phyloP scores from a whole-genome alignment of 2,329 filamentous ascomycete species.

The Cladophialophora bantiana region DNA sequence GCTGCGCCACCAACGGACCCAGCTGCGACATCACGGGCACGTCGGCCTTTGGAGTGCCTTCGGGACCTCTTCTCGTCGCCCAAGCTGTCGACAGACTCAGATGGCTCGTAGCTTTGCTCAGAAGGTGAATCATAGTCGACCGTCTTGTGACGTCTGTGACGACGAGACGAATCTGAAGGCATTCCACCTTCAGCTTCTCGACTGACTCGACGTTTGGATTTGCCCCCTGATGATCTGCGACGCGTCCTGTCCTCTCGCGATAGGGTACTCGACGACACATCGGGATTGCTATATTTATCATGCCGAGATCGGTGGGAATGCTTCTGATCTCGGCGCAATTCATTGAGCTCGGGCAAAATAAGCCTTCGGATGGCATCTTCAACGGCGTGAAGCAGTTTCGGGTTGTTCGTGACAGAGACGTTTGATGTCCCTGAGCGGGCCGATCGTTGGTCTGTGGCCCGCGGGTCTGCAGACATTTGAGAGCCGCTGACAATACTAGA shows the following conservation, averaged over 20 bases:
- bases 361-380: conserved; percentile 90
- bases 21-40: conserved; percentile 62
- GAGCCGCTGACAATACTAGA: conserved; percentile 67
- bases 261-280: conserved; percentile 62
- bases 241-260: conserved; percentile 63
- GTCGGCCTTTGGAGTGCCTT: conserved; percentile 61
- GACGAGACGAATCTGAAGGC: conserved; percentile 61
- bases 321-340: conserved; percentile 87
- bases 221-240: conserved; percentile 55
- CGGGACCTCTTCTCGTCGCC: conserved; percentile 61
- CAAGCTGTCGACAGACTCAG: conserved; percentile 54
- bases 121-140: conserved; percentile 58
- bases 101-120: conserved; percentile 54
- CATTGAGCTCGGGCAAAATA: conserved; percentile 89
- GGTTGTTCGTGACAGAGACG: conserved; percentile 83
- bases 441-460: conserved; percentile 65
- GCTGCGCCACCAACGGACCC: conserved; percentile 63
- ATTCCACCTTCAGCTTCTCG: conserved; percentile 66
- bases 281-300: conserved; percentile 67
- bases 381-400: conserved; percentile 86
- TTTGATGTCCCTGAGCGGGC: conserved; percentile 65
- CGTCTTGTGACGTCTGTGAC: conserved; percentile 61
- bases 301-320: conserved; percentile 71
- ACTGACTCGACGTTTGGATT: conserved; percentile 66
- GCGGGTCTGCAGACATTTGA: conserved; percentile 57